Evolutionary conservation across 192 early-diverging fungal genomes (phyloP).

Genomic region (Backusella mclennaniae): DNA sequence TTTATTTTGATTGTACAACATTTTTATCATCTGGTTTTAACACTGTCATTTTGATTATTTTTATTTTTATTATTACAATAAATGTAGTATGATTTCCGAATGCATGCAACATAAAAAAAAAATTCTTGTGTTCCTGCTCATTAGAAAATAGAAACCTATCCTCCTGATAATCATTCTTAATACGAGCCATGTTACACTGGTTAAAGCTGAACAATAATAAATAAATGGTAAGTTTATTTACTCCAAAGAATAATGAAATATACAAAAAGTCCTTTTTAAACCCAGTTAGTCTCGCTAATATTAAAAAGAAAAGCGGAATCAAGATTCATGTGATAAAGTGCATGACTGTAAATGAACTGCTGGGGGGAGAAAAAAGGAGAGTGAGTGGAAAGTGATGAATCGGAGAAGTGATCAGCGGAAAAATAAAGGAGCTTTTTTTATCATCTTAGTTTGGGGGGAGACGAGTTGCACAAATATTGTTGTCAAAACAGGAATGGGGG

Average conservation of each 20-base stretch:
- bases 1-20: not conserved
- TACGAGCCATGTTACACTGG: not conserved
- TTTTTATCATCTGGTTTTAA: slow-evolving; percentile 7
- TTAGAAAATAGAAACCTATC: not conserved
- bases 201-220: not conserved
- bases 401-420: slow-evolving; percentile 11
- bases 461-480: slow-evolving; percentile 2
- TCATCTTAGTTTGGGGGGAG: slow-evolving; percentile 3
- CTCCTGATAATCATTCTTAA: slow-evolving; percentile 6
- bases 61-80: not conserved
- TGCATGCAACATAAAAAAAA: slow-evolving; percentile 1
- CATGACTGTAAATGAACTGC: slow-evolving; percentile 7
- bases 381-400: not conserved
- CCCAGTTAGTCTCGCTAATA: not conserved
- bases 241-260: not conserved
- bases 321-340: slow-evolving; percentile 9
- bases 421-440: not conserved
- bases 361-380: not conserved
- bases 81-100: slow-evolving; percentile 7
- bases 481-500: slow-evolving; percentile 13
- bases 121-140: not conserved
- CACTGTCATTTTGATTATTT: not conserved
- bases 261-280: not conserved
- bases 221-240: not conserved
- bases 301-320: slow-evolving; percentile 1